Evolutionary conservation across 345 rosid genomes (phyloP), one percentile per base, ranked within the genome.

Genomic region (Populus euphratica): DNA sequence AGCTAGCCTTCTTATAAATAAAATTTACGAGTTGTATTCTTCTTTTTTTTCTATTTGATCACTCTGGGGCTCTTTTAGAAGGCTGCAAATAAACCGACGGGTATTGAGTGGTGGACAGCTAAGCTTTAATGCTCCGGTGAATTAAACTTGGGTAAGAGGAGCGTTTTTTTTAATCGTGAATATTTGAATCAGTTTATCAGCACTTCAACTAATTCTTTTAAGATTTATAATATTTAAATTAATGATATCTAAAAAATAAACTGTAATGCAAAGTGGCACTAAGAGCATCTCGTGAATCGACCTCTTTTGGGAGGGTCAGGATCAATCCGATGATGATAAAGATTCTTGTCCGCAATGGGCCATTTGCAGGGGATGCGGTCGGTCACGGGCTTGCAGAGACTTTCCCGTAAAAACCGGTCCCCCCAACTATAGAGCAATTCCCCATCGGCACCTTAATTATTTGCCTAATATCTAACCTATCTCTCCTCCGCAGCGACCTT

Each of bases 361-460:
- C 25, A 27, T 4, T 14, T n/a, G 44, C 88, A 82, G 43, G 68
- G 74, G 81, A 73, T 29, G 73, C 78, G 76, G 84, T 82, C 85
- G 85, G 74, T 88, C 91, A 88, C 91, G 89, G 88, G 83, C 81
- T 39, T 35, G 18, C 36, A 2, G 31, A 25, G 65, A 59, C 52
- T 70, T 20, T 47, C 25, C 52, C 65, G 23, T 25, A 12, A 5
- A 8, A 23, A 29, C 17, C 20, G 78, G 78, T 18, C 73, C 78
- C 29, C 38, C 25, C 0, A 35, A 2, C 18, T 14, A 14, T 14
- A 14, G 1, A 47, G 52, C 52, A 47, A 0, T 12, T 14, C 52
- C 17, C 52, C 52, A 47, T 47, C 52, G 5, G 3, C 52, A 14
- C 52, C 20, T 47, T 12, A 14, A 10, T 43, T 2, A 43, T 11